phyloP scores from a whole-genome alignment of 1,139 yeast genomes.

The Kurtzmaniella natalensis region DNA sequence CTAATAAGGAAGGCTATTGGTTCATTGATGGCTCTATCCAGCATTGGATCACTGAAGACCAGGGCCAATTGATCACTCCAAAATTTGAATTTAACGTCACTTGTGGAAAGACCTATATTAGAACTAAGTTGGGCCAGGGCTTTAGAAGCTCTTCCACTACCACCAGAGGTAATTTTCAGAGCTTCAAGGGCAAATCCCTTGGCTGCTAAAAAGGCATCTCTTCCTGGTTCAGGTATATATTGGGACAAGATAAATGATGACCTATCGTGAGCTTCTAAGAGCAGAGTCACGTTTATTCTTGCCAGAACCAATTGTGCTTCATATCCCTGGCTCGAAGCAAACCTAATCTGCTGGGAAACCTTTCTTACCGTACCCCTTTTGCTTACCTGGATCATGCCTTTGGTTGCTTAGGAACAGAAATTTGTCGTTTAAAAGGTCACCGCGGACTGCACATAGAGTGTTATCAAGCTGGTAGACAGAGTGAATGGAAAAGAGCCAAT shows the following conservation, averaged over 20 bases:
- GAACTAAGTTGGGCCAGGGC: slow-evolving; percentile 28
- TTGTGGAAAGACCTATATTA: slow-evolving; percentile 39
- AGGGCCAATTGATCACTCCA: slow-evolving; percentile 53
- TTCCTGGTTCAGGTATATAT: slow-evolving; percentile 63
- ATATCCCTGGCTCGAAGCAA: slow-evolving; percentile 9
- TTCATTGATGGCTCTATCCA: slow-evolving; percentile 46
- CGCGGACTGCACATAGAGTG: too few species aligned
- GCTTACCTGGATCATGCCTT: not conserved
- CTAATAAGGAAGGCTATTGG: slow-evolving; percentile 60
- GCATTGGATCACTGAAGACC: slow-evolving; percentile 37
- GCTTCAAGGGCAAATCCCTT: slow-evolving; percentile 68
- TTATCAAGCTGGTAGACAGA: too few species aligned
- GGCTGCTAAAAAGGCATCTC: slow-evolving; percentile 65
- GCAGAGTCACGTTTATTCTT: slow-evolving; percentile 36
- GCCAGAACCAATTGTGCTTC: slow-evolving; percentile 31
- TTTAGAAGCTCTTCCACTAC: slow-evolving; percentile 26
- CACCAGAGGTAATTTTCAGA: slow-evolving; percentile 46
- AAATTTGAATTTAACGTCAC: slow-evolving; percentile 55
- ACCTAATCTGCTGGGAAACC: not conserved
- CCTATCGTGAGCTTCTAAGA: slow-evolving; percentile 49
- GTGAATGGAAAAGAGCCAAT: too few species aligned
- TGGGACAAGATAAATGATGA: slow-evolving; percentile 66
- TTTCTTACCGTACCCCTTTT: not conserved
- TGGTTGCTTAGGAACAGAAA: not conserved
- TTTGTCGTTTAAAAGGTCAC: too few species aligned